Percentiles rank a stretch among this genome's conserved stretches.
Evolutionary conservation across 768 basidiomycete species (phyloP).

Genomic region (Gyrodon lividus): DNA sequence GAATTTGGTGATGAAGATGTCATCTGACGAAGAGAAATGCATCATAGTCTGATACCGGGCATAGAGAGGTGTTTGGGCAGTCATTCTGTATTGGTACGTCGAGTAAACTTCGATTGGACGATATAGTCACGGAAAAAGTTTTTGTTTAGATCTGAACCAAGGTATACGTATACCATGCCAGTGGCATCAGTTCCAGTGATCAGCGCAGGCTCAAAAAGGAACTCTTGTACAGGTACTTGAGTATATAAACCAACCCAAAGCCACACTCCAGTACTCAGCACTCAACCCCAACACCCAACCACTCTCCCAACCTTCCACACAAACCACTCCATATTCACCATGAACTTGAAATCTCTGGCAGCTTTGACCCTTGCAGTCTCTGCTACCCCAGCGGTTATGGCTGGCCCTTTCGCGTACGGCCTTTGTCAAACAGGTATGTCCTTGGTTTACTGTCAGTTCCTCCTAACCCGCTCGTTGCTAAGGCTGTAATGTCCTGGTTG

Average conservation of each 20-base stretch:
- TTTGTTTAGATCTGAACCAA: too few species aligned
- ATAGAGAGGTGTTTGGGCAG: too few species aligned
- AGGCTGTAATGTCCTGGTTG: slow-evolving; percentile 27
- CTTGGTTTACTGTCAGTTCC: not conserved
- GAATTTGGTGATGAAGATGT: too few species aligned
- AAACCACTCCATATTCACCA: not conserved
- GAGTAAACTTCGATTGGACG: too few species aligned
- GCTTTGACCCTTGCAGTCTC: slow-evolving; percentile 18
- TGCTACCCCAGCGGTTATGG: slow-evolving; percentile 8
- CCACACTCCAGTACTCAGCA: not conserved
- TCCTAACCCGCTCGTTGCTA: not conserved
- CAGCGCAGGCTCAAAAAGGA: too few species aligned
- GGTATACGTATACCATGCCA: too few species aligned
- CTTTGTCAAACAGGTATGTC: slow-evolving; percentile 24
- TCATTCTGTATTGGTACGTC: too few species aligned
- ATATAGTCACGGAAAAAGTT: too few species aligned
- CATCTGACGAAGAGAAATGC: too few species aligned
- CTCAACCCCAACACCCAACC: not conserved
- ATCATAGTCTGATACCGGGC: too few species aligned
- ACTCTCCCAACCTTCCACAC: not conserved
- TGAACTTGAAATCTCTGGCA: slow-evolving; percentile 26
- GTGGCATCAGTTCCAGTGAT: too few species aligned
- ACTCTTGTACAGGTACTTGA: not conserved
- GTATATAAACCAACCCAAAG: not conserved
- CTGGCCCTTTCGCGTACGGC: slow-evolving; percentile 21